These are phyloP conservation scores for Gryganskiella cystojenkinii DNA, from an alignment of 192 early-diverging fungal species.

Conservation along the genomic window DNA sequence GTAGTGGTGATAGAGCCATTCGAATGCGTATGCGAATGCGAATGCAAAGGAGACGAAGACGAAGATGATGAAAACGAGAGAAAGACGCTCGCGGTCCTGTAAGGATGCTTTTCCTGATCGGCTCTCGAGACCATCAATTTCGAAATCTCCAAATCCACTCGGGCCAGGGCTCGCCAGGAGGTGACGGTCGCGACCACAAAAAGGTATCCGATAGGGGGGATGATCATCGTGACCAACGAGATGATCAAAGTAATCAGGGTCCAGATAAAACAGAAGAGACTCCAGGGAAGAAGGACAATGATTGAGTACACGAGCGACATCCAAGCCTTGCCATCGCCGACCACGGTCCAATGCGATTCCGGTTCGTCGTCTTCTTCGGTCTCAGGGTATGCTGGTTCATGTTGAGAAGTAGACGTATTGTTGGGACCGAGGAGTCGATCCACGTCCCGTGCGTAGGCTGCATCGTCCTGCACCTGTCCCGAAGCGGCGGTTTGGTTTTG, in stretches of 20 bases:
- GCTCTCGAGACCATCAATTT: constrained; percentile 9
- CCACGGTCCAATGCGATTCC: constrained; percentile 25
- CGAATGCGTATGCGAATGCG: not conserved
- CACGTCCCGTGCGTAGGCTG: constrained; percentile 22
- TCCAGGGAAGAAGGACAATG: constrained; percentile 22
- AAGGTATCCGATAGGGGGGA: constrained; percentile 36
- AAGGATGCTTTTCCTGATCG: constrained; percentile 10
- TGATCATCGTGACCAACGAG: constrained; percentile 9
- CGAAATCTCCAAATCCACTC: constrained; percentile 24
- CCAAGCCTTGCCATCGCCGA: constrained; percentile 29
- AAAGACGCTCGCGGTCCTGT: constrained; percentile 7
- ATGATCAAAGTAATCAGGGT: constrained; percentile 19
- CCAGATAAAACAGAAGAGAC: constrained; percentile 41
- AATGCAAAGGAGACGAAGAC: not conserved
- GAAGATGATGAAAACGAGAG: not conserved
- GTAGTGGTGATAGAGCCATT: not conserved
- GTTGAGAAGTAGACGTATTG: not conserved
- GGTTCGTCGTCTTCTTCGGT: constrained; percentile 18
- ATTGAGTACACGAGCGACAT: constrained; percentile 12
- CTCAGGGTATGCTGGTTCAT: not conserved
- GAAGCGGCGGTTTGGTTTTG: constrained; percentile 12
- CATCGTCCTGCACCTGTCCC: constrained; percentile 28
- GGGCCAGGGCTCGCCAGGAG: constrained; percentile 40
- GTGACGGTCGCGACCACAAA: constrained; percentile 27
- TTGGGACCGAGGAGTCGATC: constrained; percentile 24